Base-by-base conservation (phyloP, 495 filamentous ascomycete species). In the Ascobolus immersus region DNA sequence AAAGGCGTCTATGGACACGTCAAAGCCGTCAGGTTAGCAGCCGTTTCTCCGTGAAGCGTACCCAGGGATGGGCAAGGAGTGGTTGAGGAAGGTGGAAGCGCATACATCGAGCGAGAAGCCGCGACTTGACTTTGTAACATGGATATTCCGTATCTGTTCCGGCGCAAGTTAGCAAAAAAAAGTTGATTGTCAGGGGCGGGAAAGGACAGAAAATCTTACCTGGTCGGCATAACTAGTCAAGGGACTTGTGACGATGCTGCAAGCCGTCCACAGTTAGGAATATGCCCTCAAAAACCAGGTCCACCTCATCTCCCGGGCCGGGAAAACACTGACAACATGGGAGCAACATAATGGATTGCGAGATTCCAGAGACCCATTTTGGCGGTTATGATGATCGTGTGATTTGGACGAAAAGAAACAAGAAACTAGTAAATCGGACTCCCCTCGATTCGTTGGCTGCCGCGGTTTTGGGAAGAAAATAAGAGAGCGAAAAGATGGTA, bases 141-240 rank as follows among this genome's bases (percentile, higher is more conserved):
- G 67, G 55, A 96, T 94, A 47, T 72, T 75, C 39, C 77, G 63
- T 41, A 86, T 92, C 55, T 96, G 26, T n/a, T n/a, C n/a, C n/a
- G 12, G 9, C 5, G 12, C 9, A 17, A 17, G 21, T n/a, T 13
- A 18, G 11, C 12, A 18, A 23, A 26, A 39, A 37, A 20, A 45
- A 25, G 33, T 15, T 11, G 5, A 17, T 18, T n/a, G 6, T 19
- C 10, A 10, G 7, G 12, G n/a, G 19, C 17, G 3, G 29, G 22
- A 21, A 3, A 12, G 8, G 9, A 8, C 23, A 9, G 9, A 4
- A 4, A 15, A 32, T 9, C 32, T 20, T 30, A 48, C 45, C 33
- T 50, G 47, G 32, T 50, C 47, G 15, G 35, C 47, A 49, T 50
- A 50, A 32, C 42, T 45, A 1, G 47, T 50, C 10, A 50, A 28